Evolutionary conservation across 257 asterid species (phyloP).

Genomic region (Mitragyna speciosa): DNA sequence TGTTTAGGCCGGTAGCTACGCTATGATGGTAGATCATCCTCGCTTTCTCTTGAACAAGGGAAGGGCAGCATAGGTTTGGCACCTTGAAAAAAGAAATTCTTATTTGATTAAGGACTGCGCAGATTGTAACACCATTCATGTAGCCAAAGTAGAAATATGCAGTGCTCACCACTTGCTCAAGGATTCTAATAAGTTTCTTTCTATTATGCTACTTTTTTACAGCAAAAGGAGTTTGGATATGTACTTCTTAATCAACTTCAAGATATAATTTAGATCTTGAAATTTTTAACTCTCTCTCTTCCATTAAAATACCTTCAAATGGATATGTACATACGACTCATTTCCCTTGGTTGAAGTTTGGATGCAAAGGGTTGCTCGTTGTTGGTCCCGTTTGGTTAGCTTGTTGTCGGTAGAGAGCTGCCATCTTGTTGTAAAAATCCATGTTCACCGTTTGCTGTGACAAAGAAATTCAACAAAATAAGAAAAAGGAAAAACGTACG

Average conservation of each 20-base stretch:
- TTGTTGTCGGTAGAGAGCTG: conserved; percentile 52
- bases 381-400: conserved; percentile 33
- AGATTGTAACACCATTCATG: too few relatives aligned
- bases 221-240: not conserved
- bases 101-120: too few relatives aligned
- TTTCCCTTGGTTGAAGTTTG: conserved; percentile 37
- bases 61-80: too few relatives aligned
- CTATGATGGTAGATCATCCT: too few relatives aligned
- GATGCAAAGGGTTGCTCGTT: conserved; percentile 24
- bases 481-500: not conserved
- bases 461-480: not conserved
- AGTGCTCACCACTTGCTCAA: not conserved
- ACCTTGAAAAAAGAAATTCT: too few relatives aligned
- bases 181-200: not conserved
- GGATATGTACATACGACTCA: not conserved
- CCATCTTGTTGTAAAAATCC: conserved; percentile 67
- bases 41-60: too few relatives aligned
- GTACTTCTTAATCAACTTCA: not conserved
- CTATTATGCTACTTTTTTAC: not conserved
- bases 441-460: conserved; percentile 59
- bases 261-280: not conserved
- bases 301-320: not conserved
- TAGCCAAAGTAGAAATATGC: not conserved
- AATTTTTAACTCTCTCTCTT: not conserved
- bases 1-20: too few relatives aligned